These are phyloP conservation scores for Sclerotinia sclerotiorum DNA, from an alignment of 2,329 filamentous ascomycete genomes.

Conservation along the genomic window DNA sequence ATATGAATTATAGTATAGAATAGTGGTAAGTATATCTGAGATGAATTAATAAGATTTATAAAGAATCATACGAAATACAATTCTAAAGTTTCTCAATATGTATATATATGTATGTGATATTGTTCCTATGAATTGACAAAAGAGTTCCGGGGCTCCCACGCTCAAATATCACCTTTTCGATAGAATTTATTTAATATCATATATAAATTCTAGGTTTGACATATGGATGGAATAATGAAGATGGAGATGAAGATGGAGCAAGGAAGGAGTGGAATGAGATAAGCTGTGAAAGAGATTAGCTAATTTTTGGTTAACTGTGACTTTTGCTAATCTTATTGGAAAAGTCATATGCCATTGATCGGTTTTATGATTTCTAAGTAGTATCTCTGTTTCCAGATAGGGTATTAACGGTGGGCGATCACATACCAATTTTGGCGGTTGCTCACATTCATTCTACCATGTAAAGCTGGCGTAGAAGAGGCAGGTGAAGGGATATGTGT, in stretches of 20 bases:
- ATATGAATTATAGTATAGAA: neutral
- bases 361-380: neutral
- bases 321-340: neutral
- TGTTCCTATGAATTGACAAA: neutral
- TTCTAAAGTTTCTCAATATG: neutral
- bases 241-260: neutral
- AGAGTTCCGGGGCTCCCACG: neutral
- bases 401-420: neutral
- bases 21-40: neutral
- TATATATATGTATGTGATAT: neutral
- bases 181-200: neutral
- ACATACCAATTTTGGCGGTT: too few relatives aligned
- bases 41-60: neutral
- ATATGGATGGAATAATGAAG: neutral
- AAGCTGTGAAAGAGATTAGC: too few relatives aligned
- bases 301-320: neutral
- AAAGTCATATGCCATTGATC: too few relatives aligned
- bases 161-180: neutral
- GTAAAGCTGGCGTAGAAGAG: neutral
- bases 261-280: neutral
- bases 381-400: neutral
- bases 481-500: neutral
- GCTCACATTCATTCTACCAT: too few relatives aligned
- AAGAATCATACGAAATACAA: neutral
- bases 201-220: neutral